These are phyloP conservation scores for Botrytis tulipae DNA, from an alignment of 2,329 filamentous ascomycete species.

Conservation along the genomic window DNA sequence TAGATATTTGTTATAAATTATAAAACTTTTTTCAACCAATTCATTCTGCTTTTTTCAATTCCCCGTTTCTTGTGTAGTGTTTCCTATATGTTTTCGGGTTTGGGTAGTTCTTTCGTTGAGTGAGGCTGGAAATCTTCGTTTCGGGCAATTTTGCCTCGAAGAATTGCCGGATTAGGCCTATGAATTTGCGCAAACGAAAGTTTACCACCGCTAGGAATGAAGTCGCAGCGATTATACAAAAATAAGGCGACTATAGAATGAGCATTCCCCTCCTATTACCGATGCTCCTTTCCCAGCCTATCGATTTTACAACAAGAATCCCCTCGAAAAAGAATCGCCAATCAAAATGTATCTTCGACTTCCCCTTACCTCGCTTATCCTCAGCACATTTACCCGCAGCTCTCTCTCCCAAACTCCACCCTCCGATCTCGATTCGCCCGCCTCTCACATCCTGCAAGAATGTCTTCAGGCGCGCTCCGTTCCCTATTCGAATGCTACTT, in stretches of 20 bases:
- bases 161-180: neutral
- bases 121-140: neutral
- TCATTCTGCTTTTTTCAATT: neutral
- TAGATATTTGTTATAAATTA: neutral
- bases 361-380: slow-evolving; percentile 7
- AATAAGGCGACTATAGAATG: neutral
- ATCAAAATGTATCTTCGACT: neutral
- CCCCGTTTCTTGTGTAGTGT: no score
- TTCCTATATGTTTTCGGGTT: neutral
- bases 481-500: slow-evolving; percentile 13
- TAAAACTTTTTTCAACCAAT: slow-evolving; percentile 7
- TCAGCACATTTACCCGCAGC: neutral
- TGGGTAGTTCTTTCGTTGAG: no score
- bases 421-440: neutral
- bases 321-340: neutral
- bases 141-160: neutral
- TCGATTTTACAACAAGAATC: neutral
- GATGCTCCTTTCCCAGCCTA: neutral
- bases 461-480: slow-evolving; percentile 9
- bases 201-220: neutral
- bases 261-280: neutral
- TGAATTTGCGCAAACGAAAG: neutral
- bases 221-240: neutral
- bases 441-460: neutral
- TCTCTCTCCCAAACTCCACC: neutral